Percentiles rank a stretch among this genome's conserved stretches.
Evolutionary conservation across 2,329 filamentous ascomycete genomes (phyloP).

Genomic region (Cladophialophora psammophila): DNA sequence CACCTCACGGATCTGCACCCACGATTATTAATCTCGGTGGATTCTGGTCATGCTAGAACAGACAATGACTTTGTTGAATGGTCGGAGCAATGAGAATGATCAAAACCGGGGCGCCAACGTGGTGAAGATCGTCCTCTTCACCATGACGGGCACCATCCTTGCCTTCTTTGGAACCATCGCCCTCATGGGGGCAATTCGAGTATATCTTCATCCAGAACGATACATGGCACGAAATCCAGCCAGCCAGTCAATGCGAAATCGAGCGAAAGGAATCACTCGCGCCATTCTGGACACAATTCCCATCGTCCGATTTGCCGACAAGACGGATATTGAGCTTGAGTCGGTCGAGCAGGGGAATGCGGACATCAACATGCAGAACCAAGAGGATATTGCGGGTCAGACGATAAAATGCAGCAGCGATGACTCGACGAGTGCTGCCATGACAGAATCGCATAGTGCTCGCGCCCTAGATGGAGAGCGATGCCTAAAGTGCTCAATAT

Average conservation of each 20-base stretch:
- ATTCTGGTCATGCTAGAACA: neutral
- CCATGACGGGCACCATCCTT: slow-evolving; percentile 12
- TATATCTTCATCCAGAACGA: slow-evolving; percentile 18
- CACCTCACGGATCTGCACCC: neutral
- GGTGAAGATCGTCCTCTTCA: slow-evolving; percentile 20
- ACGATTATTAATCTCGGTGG: neutral
- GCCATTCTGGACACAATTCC: slow-evolving; percentile 19
- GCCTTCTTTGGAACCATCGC: slow-evolving; percentile 12
- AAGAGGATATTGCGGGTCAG: neutral
- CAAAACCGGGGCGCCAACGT: neutral
- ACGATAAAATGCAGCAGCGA: neutral
- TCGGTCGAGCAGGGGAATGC: neutral
- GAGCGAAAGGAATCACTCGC: slow-evolving; percentile 18
- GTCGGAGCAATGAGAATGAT: neutral
- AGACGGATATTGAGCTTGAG: slow-evolving; percentile 9
- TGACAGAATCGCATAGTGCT: neutral
- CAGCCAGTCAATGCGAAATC: slow-evolving; percentile 8
- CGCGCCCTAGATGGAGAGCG: slow-evolving; percentile 44
- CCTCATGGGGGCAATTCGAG: slow-evolving; percentile 10
- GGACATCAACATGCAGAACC: neutral
- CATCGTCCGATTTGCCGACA: slow-evolving; percentile 9
- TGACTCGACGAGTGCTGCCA: neutral
- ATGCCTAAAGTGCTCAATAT: slow-evolving; percentile 69
- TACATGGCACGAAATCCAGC: slow-evolving; percentile 4
- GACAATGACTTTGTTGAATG: neutral